phyloP scores from a whole-genome alignment of 805 yeast genomes.

The Saturnispora sekii region DNA sequence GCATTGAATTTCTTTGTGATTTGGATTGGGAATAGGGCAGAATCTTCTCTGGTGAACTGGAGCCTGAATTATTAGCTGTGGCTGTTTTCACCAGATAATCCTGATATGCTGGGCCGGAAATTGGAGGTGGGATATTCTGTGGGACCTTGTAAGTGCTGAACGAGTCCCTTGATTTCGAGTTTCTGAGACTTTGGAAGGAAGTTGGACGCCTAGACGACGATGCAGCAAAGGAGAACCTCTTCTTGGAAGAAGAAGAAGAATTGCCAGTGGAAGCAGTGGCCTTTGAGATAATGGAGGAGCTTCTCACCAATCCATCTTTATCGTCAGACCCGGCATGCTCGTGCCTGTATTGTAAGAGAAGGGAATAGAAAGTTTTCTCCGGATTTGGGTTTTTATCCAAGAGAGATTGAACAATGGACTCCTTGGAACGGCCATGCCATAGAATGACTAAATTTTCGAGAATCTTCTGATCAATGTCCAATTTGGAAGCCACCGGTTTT shows the following conservation, averaged over 20 bases:
- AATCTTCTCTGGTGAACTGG: constrained; percentile 1
- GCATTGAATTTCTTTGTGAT: constrained; percentile 8
- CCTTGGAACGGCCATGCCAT: constrained; percentile 46
- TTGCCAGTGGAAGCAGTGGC: constrained; percentile 12
- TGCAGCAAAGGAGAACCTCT: constrained; percentile 36
- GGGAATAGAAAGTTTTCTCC: constrained; percentile 31
- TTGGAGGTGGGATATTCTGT: constrained; percentile 5
- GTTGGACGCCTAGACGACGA: constrained; percentile 38
- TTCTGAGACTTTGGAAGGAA: constrained; percentile 31
- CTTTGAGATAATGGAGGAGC: constrained; percentile 24
- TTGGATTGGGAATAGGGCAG: constrained; percentile 2
- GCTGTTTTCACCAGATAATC: constrained; percentile 14
- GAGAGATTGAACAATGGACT: constrained; percentile 23
- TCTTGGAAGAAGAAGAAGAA: constrained; percentile 20
- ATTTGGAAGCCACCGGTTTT: constrained; percentile 34
- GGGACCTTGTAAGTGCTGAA: constrained; percentile 9
- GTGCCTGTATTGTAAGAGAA: constrained; percentile 28
- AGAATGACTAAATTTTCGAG: constrained; percentile 45
- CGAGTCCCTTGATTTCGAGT: constrained; percentile 13
- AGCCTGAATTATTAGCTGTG: constrained; percentile 6
- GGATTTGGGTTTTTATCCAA: constrained; percentile 24
- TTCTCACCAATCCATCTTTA: constrained; percentile 19
- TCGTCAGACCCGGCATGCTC: constrained; percentile 22
- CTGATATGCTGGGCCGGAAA: constrained; percentile 14
- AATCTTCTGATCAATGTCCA: constrained; percentile 43